phyloP scores from a whole-genome alignment of 305 asterid species.

The Rubia balearica region DNA sequence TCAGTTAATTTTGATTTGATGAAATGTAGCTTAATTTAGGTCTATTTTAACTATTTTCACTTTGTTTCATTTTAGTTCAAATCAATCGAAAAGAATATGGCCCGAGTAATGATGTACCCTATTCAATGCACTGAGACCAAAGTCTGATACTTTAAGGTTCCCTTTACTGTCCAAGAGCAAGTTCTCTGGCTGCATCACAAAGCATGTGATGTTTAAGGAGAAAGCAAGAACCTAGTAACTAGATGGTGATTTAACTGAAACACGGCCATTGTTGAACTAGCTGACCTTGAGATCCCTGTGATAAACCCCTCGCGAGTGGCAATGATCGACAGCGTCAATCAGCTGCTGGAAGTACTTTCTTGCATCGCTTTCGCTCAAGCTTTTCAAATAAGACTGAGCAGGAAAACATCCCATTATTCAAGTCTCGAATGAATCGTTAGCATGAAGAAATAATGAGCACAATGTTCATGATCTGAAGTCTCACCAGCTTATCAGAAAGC shows the following conservation, averaged over 20 bases:
- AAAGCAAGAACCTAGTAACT: not conserved
- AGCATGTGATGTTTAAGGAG: not conserved
- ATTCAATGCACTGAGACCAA: conserved; percentile 71
- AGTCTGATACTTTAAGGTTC: conserved; percentile 77
- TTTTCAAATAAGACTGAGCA: conserved; percentile 11
- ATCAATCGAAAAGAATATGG: no score
- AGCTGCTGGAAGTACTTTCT: conserved; percentile 72
- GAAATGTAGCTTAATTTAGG: no score
- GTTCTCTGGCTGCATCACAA: conserved; percentile 64
- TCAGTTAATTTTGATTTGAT: no score
- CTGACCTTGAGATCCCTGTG: conserved; percentile 75
- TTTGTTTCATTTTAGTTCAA: no score
- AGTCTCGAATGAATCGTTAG: conserved; percentile 1
- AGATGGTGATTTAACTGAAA: not conserved
- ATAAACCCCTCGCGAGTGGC: conserved; percentile 71
- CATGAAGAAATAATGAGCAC: not conserved
- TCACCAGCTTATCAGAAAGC: conserved; percentile 26
- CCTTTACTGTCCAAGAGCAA: conserved; percentile 66
- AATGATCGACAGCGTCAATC: conserved; percentile 61
- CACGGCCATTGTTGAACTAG: not conserved
- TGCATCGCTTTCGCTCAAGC: conserved; percentile 43
- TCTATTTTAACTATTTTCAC: no score
- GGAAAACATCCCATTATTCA: not conserved
- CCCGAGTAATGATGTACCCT: conserved; percentile 22
- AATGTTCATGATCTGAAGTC: not conserved